These are phyloP conservation scores for Salvia splendens DNA, from an alignment of 257 asterid species.

Conservation along the genomic window DNA sequence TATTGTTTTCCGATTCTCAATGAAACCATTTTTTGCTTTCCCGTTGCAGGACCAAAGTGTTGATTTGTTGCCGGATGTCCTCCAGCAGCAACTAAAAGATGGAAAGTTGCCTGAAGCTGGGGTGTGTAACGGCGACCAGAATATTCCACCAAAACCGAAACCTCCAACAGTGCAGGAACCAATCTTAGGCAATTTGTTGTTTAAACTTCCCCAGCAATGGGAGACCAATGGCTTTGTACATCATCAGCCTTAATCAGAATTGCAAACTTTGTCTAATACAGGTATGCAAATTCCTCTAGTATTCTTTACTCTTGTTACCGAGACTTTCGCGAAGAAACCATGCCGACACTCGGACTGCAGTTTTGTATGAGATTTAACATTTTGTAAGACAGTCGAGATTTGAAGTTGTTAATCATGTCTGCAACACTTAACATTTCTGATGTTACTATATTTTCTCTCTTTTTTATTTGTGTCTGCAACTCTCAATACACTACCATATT, in stretches of 20 bases:
- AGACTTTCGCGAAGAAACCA: not conserved
- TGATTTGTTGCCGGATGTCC: slow-evolving; percentile 70
- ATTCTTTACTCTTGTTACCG: not conserved
- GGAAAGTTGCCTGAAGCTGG: slow-evolving; percentile 61
- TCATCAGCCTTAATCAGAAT: slow-evolving; percentile 24
- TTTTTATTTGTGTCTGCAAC: too few relatives aligned
- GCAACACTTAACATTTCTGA: too few relatives aligned
- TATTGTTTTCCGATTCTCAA: too few relatives aligned
- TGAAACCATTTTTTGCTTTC: not conserved
- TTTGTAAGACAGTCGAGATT: too few relatives aligned
- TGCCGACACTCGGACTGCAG: not conserved
- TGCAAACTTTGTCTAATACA: not conserved
- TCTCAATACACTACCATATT: too few relatives aligned
- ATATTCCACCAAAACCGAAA: slow-evolving; percentile 39
- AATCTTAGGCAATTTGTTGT: slow-evolving; percentile 55
- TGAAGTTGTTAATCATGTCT: too few relatives aligned
- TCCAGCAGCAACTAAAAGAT: slow-evolving; percentile 65
- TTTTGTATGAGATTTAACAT: not conserved
- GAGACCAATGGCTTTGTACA: slow-evolving; percentile 39
- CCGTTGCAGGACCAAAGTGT: slow-evolving; percentile 68
- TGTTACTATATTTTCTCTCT: too few relatives aligned
- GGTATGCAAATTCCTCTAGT: not conserved
- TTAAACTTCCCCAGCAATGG: slow-evolving; percentile 38
- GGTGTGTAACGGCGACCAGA: slow-evolving; percentile 29
- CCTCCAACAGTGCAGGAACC: slow-evolving; percentile 54